Percentiles rank a stretch among this genome's conserved stretches.
Evolutionary conservation across 1,284 basidiomycete genomes (phyloP).

Genomic region (Trichosporon ovoides): DNA sequence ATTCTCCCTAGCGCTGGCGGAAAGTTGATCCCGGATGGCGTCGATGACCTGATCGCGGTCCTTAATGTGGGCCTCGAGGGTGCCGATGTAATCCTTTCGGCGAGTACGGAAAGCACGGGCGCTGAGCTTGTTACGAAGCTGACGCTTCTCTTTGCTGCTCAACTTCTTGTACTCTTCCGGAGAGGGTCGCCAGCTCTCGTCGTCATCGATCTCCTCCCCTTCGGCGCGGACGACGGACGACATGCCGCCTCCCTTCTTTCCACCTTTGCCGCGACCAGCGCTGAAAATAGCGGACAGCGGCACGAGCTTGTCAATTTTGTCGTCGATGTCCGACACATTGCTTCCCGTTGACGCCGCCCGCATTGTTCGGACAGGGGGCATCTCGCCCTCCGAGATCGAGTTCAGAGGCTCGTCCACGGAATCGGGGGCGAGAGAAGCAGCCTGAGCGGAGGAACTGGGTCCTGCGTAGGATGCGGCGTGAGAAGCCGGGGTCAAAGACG

Average conservation of each 20-base stretch:
- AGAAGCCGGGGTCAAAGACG: slow-evolving; percentile 10
- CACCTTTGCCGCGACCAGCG: slow-evolving; percentile 50
- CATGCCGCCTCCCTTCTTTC: slow-evolving; percentile 50
- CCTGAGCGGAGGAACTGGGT: neutral
- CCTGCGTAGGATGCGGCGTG: neutral
- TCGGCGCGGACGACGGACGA: slow-evolving; percentile 48
- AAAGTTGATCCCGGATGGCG: slow-evolving; percentile 78
- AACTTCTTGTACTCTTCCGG: slow-evolving; percentile 95
- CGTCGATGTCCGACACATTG: slow-evolving; percentile 26
- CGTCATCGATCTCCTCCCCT: slow-evolving; percentile 47
- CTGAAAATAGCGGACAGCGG: slow-evolving; percentile 46
- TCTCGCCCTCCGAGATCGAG: slow-evolving; percentile 27
- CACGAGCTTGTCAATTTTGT: slow-evolving; percentile 38
- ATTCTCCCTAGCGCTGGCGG: slow-evolving; percentile 74
- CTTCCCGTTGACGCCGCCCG: slow-evolving; percentile 21
- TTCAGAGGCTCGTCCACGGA: slow-evolving; percentile 30
- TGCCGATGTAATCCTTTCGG: slow-evolving; percentile 90
- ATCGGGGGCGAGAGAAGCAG: slow-evolving; percentile 9
- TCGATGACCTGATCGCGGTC: slow-evolving; percentile 87
- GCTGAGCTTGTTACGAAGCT: slow-evolving; percentile 93
- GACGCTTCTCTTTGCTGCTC: slow-evolving; percentile 90
- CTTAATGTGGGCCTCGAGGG: slow-evolving; percentile 87
- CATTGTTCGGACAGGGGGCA: slow-evolving; percentile 17
- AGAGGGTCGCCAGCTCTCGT: slow-evolving; percentile 49
- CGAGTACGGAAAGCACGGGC: slow-evolving; percentile 90